Evolutionary conservation across 1,139 yeast species (phyloP).

Genomic region (Eremothecium sinecaudum): DNA sequence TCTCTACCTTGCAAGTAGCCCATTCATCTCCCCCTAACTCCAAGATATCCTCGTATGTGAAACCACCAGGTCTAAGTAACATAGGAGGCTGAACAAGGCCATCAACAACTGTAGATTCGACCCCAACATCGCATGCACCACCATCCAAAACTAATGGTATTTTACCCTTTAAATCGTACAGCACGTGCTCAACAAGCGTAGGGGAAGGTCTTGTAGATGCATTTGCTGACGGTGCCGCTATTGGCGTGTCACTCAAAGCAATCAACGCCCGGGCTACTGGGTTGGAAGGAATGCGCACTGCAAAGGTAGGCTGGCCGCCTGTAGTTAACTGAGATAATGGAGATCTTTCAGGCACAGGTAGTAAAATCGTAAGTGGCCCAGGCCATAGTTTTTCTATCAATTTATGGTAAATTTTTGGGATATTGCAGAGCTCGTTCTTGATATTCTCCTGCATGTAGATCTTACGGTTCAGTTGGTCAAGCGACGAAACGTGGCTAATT

Average conservation of each 20-base stretch:
- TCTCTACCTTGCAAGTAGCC: constrained; percentile 52
- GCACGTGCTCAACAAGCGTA: constrained; percentile 78
- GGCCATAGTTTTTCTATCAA: constrained; percentile 79
- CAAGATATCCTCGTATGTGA: constrained; percentile 65
- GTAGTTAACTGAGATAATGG: constrained; percentile 69
- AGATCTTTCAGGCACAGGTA: constrained; percentile 45
- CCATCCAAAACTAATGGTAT: constrained; percentile 89
- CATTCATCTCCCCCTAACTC: constrained; percentile 56
- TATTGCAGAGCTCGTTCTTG: constrained; percentile 26
- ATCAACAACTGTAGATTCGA: constrained; percentile 89
- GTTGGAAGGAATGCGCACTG: constrained; percentile 79
- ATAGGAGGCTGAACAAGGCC: constrained; percentile 80
- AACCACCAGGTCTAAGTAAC: constrained; percentile 88
- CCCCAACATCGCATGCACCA: constrained; percentile 82
- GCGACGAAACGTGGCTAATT: constrained; percentile 78
- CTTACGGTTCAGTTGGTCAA: constrained; percentile 56
- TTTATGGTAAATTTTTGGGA: constrained; percentile 59
- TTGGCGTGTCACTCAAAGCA: constrained; percentile 74
- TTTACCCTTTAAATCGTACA: constrained; percentile 62
- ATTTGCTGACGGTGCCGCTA: constrained; percentile 97
- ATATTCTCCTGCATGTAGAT: constrained; percentile 28
- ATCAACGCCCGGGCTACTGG: constrained; percentile 88
- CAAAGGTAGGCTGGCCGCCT: constrained; percentile 80
- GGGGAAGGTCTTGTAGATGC: constrained; percentile 95
- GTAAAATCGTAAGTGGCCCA: constrained; percentile 81